These are phyloP conservation scores for Phytopythium ostracodes DNA, from an alignment of 352 stramenopile species.

Conservation along the genomic window DNA sequence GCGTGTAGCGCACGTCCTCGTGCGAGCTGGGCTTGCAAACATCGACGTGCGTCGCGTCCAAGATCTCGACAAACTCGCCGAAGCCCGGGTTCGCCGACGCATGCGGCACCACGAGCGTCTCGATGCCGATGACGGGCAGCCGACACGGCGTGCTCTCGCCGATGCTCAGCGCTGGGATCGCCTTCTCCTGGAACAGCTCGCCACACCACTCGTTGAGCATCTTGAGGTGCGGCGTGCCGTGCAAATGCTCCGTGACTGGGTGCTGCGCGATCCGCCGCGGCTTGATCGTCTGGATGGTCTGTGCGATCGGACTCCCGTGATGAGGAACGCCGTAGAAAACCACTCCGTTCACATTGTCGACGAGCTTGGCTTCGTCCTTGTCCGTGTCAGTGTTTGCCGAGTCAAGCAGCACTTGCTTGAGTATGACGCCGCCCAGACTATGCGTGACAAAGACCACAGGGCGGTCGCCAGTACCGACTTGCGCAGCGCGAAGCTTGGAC, in stretches of 20 bases:
- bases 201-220: slow-evolving; percentile 80
- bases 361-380: slow-evolving; percentile 18
- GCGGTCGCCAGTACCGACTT: slow-evolving; percentile 49
- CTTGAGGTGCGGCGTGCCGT: slow-evolving; percentile 69
- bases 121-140: slow-evolving; percentile 60
- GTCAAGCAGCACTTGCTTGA: slow-evolving; percentile 80
- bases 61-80: slow-evolving; percentile 57
- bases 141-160: slow-evolving; percentile 61
- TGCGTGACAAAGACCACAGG: slow-evolving; percentile 84
- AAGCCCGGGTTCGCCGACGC: slow-evolving; percentile 71
- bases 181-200: slow-evolving; percentile 42
- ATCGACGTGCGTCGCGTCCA: slow-evolving; percentile 61
- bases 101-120: slow-evolving; percentile 68
- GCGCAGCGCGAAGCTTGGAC: slow-evolving; percentile 50
- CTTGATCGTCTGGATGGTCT: slow-evolving; percentile 57
- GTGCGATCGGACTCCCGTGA: slow-evolving; percentile 70
- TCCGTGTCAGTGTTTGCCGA: slow-evolving; percentile 15
- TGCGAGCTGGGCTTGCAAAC: slow-evolving; percentile 71
- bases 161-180: slow-evolving; percentile 59
- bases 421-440: slow-evolving; percentile 74
- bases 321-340: slow-evolving; percentile 81
- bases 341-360: slow-evolving; percentile 65
- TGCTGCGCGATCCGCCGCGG: slow-evolving; percentile 48
- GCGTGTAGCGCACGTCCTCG: slow-evolving; percentile 52
- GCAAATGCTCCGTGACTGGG: slow-evolving; percentile 67